Percentiles rank a stretch among this genome's conserved stretches.
Conservation (phyloP, 1,284 basidiomycete species). For the Fomes fomentarius region DNA sequence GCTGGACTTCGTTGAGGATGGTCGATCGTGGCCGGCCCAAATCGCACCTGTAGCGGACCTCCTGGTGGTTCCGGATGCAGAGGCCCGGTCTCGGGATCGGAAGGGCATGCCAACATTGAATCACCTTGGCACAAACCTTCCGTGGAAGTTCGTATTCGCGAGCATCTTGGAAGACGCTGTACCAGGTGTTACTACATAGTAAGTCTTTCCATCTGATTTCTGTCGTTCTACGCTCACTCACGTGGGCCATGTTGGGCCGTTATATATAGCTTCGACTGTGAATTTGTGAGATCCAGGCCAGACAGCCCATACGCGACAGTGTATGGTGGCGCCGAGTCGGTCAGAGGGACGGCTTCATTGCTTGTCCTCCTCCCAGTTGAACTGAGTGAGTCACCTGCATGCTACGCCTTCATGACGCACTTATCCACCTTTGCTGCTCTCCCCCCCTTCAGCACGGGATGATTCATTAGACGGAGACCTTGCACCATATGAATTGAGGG, state of each 20-base stretch:
- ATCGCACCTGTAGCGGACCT: neutral
- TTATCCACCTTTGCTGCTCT: too few relatives aligned
- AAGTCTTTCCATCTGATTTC: too few relatives aligned
- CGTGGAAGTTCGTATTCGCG: conserved; percentile 1
- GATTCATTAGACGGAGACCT: too few relatives aligned
- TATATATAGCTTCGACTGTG: conserved; percentile 3
- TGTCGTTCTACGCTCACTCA: neutral
- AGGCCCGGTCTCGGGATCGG: too few relatives aligned
- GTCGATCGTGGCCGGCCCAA: neutral
- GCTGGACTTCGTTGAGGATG: neutral
- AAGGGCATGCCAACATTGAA: too few relatives aligned
- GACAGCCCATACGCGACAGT: neutral
- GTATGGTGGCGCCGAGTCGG: neutral
- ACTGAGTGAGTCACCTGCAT: too few relatives aligned
- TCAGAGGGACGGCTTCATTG: neutral
- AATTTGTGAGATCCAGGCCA: neutral
- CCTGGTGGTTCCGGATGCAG: neutral
- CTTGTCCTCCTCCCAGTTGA: neutral
- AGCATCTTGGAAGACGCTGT: neutral
- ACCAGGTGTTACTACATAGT: conserved; percentile 1
- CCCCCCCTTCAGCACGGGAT: too few relatives aligned
- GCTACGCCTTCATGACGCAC: too few relatives aligned
- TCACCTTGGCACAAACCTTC: too few relatives aligned
- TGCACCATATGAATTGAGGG: too few relatives aligned
- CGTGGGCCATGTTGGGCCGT: neutral